Evolutionary conservation across 169 alveolate genomes (phyloP), one percentile per base, ranked within the genome.

Genomic region (Babesia bovis): DNA sequence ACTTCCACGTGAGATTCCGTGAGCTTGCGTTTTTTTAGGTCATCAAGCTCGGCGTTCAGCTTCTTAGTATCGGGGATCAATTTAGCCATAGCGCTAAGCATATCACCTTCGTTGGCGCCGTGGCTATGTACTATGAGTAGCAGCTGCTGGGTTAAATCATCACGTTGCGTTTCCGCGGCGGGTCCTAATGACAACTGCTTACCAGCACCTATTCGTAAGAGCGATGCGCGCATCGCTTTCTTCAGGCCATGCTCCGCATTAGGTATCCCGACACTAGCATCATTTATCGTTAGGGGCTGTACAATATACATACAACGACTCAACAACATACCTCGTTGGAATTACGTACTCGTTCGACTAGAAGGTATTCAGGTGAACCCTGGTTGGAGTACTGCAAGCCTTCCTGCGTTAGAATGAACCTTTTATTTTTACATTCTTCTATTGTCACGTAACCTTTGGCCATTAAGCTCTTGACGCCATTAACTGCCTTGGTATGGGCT

Each of bases 341-440:
- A 9, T 66, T 74, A 5, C 73, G 33, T 13, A 85, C 89, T 28
- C 44, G 45, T 61, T 72, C 82, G 32, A 90, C 56, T 25, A 88
- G 85, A 33, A 71, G 65, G 63, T 30, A 82, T 67, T 90, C 94
- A 4, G 94, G 94, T 4, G 94, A 84, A 10, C 92, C 92, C 12
- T 84, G 50, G 21, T 21, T 57, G 21, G 88, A 66, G 73, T 90
- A 90, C 41, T 66, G 71, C 26, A 19, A 25, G 1, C 93, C 94
- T 36, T 90, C 94, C 19, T 82, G 90, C 30, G 90, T 87, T 50
- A 90, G 70, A 17, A 57, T 56, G 32, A 85, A 82, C 1, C 60
- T 35, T 26, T 82, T 73, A 30, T 75, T 78, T 35, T 71, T 75
- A 38, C 61, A 42, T 15, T 85, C 89, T 38, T 74, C 60, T 53